Conservation (phyloP, 2,329 filamentous ascomycete genomes). For the Cladosporium sp. region DNA sequence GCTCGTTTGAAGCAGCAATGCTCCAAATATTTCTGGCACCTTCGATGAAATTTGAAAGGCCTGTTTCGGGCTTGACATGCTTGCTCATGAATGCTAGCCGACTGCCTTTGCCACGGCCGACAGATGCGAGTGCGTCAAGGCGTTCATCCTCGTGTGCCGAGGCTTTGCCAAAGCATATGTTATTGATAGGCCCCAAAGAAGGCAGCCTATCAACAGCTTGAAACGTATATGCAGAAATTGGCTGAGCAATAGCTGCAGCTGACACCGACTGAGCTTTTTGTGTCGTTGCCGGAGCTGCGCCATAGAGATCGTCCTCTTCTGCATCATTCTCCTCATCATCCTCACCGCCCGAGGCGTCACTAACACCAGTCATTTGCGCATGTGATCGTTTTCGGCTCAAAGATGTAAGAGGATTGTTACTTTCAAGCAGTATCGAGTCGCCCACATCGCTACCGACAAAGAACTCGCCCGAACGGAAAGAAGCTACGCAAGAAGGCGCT, state of each 20-base stretch:
- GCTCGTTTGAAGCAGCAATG: constrained; percentile 42
- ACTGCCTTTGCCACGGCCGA: constrained; percentile 63
- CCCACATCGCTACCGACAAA: constrained; percentile 84
- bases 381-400: constrained; percentile 61
- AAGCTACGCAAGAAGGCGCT: constrained; percentile 64
- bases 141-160: constrained; percentile 35
- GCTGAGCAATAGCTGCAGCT: constrained; percentile 46
- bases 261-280: constrained; percentile 35
- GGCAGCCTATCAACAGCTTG: constrained; percentile 71
- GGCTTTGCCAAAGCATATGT: constrained; percentile 63
- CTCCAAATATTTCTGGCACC: constrained; percentile 79
- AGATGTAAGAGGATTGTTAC: constrained; percentile 63
- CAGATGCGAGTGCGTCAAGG: constrained; percentile 52
- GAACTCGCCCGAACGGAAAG: constrained; percentile 50
- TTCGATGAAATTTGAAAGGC: constrained; percentile 68
- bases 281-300: constrained; percentile 49
- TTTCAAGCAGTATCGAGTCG: constrained; percentile 78
- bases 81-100: constrained; percentile 73
- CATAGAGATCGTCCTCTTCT: constrained; percentile 60
- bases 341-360: constrained; percentile 45
- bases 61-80: constrained; percentile 68
- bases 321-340: constrained; percentile 57
- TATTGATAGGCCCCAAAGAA: constrained; percentile 75
- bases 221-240: constrained; percentile 61
- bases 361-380: constrained; percentile 53